These are phyloP conservation scores for Glonium stellatum DNA, from an alignment of 495 filamentous ascomycete genomes.

Conservation along the genomic window DNA sequence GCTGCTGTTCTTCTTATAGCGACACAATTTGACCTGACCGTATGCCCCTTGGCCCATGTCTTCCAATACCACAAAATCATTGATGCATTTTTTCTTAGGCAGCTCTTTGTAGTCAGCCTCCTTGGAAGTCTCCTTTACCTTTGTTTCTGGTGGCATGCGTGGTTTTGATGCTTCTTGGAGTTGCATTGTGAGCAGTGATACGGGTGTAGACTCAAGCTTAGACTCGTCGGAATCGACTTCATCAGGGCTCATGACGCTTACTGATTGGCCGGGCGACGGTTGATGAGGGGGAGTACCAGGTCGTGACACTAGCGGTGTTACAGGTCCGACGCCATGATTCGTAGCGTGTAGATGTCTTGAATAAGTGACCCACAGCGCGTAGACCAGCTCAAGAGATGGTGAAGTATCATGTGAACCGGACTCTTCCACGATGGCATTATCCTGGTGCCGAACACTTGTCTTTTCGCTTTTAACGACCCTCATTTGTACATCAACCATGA, in stretches of 20 bases:
- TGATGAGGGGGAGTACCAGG: constrained; percentile 61
- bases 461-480: constrained; percentile 86
- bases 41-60: constrained; percentile 99
- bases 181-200: constrained; percentile 65
- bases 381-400: constrained; percentile 62
- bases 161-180: constrained; percentile 53
- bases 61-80: constrained; percentile 87
- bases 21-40: constrained; percentile 93
- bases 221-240: constrained; percentile 9
- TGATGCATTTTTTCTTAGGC: constrained; percentile 67
- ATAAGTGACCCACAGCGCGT: constrained; percentile 95
- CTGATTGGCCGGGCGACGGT: constrained; percentile 68
- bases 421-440: constrained; percentile 44
- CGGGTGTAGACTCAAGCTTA: constrained; percentile 13
- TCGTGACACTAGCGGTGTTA: constrained; percentile 54
- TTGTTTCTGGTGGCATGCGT: constrained; percentile 4
- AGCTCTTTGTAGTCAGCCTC: constrained; percentile 17
- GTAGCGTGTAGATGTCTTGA: constrained; percentile 82
- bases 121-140: constrained; percentile 33
- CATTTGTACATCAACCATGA: constrained; percentile 92
- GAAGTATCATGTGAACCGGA: constrained; percentile 38
- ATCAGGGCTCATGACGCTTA: constrained; percentile 33
- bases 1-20: constrained; percentile 65
- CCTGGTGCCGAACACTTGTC: constrained; percentile 38
- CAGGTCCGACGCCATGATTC: constrained; percentile 47